These are phyloP conservation scores for Apophysomyces trapeziformis DNA, from an alignment of 371 early-diverging fungal genomes.

Conservation along the genomic window DNA sequence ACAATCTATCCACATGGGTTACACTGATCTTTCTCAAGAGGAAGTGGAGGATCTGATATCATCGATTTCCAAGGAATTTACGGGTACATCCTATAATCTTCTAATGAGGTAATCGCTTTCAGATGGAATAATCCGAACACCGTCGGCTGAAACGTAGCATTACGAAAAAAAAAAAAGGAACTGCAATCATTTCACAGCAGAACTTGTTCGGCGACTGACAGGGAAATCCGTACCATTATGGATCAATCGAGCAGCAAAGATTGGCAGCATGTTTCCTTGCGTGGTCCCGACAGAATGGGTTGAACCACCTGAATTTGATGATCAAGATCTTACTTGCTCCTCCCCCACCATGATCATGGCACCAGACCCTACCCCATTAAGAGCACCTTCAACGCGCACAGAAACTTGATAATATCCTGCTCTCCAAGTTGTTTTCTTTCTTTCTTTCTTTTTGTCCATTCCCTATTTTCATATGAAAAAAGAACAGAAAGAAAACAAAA, in stretches of 20 bases:
- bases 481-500: neutral
- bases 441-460: too few relatives aligned
- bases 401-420: neutral
- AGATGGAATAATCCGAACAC: too few relatives aligned
- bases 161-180: constrained; percentile 43
- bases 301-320: constrained; percentile 60
- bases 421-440: neutral
- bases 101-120: constrained; percentile 56
- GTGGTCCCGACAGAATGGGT: constrained; percentile 71
- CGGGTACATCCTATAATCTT: constrained; percentile 62
- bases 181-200: constrained; percentile 70
- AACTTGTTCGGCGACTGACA: constrained; percentile 54
- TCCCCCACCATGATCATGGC: constrained; percentile 5
- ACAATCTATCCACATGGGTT: constrained; percentile 64
- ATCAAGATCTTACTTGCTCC: neutral
- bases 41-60: constrained; percentile 54
- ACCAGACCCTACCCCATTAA: neutral
- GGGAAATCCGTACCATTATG: constrained; percentile 65
- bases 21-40: constrained; percentile 47
- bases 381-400: neutral
- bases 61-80: constrained; percentile 57
- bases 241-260: constrained; percentile 71
- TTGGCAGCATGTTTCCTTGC: constrained; percentile 72
- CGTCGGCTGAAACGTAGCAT: neutral
- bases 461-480: constrained; percentile 4